Evolutionary conservation across 2,329 filamentous ascomycete species (phyloP), one percentile per base, ranked within the genome.

Genomic region (Geoglossum cookeanum): DNA sequence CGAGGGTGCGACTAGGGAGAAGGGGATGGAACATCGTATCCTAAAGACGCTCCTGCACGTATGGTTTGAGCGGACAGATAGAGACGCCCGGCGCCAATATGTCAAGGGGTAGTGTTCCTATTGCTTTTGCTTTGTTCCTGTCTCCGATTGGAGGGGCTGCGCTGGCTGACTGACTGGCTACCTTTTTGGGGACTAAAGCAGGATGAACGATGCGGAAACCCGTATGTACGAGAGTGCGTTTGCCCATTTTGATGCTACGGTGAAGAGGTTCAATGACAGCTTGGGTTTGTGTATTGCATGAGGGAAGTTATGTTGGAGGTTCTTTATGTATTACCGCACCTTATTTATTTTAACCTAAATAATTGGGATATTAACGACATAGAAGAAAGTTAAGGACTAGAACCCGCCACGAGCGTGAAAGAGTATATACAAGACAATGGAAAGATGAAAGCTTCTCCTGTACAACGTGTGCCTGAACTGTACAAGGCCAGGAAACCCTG

Each of bases 211-310:
- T 79, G 76, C 75, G 78, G 78, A 62, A 74, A 78, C 3, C 67
- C 64, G 53, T 65, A 68, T 57, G 62, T 65, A 55, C 62, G 66
- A 54, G 66, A 69, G 58, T 63, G 66, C 74, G 5, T 83, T 76
- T 65, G 71, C 75, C 52, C 78, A 84, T 63, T 87, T 85, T 65
- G 77, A 87, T 57, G 78, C 78, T 70, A 87, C 83, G 6, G 66
- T 90, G 53, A 75, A 74, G 17, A 85, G 85, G 83, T 72, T 90
- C 57, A 89, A 90, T 64, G 79, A 83, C 65, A 81, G 75, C 5
- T 82, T 89, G 81, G 78, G 78, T 0, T 65, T 87, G 47, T 85
- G 82, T 64, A 66, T 84, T 58, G 74, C 78, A 59, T 79, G 66
- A 65, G n/a, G n/a, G 37, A 42, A 8, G 32, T 13, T 33, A 35